Conservation (phyloP, 2,329 filamentous ascomycete species). For the Scleromitrula shiraiana region DNA sequence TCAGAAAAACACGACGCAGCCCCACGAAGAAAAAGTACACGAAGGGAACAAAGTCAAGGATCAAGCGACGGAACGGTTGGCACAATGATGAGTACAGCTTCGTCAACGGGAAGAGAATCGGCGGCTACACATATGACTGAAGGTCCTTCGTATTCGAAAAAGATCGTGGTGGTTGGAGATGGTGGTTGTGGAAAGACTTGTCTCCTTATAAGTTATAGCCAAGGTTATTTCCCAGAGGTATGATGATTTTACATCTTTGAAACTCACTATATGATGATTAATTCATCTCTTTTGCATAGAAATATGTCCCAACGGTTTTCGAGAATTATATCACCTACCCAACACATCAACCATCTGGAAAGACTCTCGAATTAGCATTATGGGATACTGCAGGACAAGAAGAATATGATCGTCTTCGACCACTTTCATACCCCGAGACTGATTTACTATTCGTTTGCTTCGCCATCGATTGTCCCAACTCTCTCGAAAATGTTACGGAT, state of each 20-base stretch:
- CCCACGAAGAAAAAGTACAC: conserved; percentile 25
- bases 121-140: conserved; percentile 81
- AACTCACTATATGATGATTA: background rate
- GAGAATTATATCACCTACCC: conserved; percentile 99
- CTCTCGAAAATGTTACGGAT: conserved; percentile 95
- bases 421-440: conserved; percentile 95
- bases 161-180: conserved; percentile 97
- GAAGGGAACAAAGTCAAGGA: conserved; percentile 34
- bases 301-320: conserved; percentile 99
- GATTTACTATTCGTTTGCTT: conserved; percentile 98
- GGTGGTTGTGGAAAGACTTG: conserved; percentile 98
- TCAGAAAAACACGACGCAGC: conserved; percentile 25
- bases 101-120: conserved; percentile 63
- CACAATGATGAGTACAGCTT: conserved; percentile 69
- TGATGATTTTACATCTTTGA: conserved; percentile 8
- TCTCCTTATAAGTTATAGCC: conserved; percentile 95
- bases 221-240: conserved; percentile 98
- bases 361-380: conserved; percentile 90
- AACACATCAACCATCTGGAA: conserved; percentile 76
- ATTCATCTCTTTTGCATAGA: conserved; percentile 45
- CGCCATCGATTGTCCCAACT: conserved; percentile 97
- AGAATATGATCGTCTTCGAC: conserved; percentile 93
- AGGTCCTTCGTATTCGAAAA: conserved; percentile 91
- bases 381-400: conserved; percentile 99
- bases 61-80: conserved; percentile 87